Conservation (phyloP, 257 asterid species). For the Gardenia jasminoides region DNA sequence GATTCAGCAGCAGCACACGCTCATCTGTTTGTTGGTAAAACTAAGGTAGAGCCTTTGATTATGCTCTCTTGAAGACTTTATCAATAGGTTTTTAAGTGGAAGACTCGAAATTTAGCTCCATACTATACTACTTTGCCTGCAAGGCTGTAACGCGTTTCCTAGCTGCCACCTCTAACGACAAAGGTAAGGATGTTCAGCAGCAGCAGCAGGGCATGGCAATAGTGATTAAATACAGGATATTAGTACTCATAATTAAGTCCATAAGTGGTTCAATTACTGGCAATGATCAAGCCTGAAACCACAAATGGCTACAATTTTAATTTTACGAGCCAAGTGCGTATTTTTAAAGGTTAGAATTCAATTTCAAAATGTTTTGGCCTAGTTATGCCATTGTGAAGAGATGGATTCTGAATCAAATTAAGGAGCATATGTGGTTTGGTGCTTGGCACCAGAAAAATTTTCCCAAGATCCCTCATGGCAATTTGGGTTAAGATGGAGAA, state of each 20-base stretch:
- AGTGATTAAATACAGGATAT: background rate
- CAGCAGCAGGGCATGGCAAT: background rate
- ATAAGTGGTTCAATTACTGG: background rate
- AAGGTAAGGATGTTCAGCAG: background rate
- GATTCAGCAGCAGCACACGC: constrained; percentile 19
- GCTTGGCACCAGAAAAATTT: no score
- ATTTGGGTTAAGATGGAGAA: no score
- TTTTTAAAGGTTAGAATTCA: no score
- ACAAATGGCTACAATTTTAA: no score
- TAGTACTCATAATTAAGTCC: background rate
- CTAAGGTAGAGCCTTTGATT: background rate
- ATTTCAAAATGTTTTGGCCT: no score
- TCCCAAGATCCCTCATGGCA: no score
- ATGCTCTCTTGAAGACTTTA: background rate
- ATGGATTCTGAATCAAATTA: no score
- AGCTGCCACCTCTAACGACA: constrained; percentile 1
- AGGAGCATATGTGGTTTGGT: no score
- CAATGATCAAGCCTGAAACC: background rate
- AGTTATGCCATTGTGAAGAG: no score
- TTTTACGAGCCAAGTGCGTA: no score
- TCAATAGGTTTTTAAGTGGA: constrained; percentile 28
- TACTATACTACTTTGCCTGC: constrained; percentile 12
- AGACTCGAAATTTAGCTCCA: constrained; percentile 27
- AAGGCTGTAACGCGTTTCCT: constrained; percentile 39
- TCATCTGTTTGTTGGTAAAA: constrained; percentile 38